Conservation (phyloP, 202 grass and related monocot genomes). For the Saccharum hybrid region DNA sequence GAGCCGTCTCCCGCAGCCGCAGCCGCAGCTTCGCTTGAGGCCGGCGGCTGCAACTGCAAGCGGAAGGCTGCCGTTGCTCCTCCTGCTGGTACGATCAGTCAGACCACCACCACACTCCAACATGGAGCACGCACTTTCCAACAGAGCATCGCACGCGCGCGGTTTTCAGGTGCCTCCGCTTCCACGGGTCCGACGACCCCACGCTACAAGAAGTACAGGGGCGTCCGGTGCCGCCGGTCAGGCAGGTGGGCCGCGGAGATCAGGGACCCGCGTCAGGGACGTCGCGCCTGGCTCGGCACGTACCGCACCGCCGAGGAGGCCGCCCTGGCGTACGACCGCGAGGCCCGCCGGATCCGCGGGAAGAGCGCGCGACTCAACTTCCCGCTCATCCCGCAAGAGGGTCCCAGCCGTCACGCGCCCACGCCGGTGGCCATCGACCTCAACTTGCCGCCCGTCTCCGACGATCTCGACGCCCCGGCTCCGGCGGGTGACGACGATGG, state of each 20-base stretch:
- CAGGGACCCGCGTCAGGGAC: slow-evolving; percentile 16
- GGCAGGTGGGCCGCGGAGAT: slow-evolving; percentile 43
- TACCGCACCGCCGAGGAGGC: slow-evolving; percentile 47
- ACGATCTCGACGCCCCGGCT: not conserved
- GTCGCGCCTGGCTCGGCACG: slow-evolving; percentile 52
- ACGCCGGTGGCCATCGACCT: slow-evolving; percentile 32
- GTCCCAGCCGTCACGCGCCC: not conserved
- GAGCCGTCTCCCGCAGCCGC: not conserved
- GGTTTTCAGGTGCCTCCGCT: not conserved
- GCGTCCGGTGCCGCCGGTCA: slow-evolving; percentile 39
- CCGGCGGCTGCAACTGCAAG: not conserved
- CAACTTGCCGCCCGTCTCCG: slow-evolving; percentile 39
- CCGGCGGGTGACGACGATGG: not conserved
- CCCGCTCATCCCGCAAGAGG: not conserved
- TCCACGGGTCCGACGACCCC: not conserved
- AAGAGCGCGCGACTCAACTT: slow-evolving; percentile 49
- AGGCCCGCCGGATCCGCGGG: slow-evolving; percentile 41
- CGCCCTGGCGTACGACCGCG: slow-evolving; percentile 46
- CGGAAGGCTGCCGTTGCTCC: not conserved
- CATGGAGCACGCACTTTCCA: too few relatives aligned
- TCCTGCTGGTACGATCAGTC: slow-evolving; percentile 12
- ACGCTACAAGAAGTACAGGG: slow-evolving; percentile 42
- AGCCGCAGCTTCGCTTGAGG: not conserved
- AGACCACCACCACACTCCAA: not conserved
- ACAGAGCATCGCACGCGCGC: not conserved